These are phyloP conservation scores for Lepraria neglecta DNA, from an alignment of 495 filamentous ascomycete species.

Conservation along the genomic window DNA sequence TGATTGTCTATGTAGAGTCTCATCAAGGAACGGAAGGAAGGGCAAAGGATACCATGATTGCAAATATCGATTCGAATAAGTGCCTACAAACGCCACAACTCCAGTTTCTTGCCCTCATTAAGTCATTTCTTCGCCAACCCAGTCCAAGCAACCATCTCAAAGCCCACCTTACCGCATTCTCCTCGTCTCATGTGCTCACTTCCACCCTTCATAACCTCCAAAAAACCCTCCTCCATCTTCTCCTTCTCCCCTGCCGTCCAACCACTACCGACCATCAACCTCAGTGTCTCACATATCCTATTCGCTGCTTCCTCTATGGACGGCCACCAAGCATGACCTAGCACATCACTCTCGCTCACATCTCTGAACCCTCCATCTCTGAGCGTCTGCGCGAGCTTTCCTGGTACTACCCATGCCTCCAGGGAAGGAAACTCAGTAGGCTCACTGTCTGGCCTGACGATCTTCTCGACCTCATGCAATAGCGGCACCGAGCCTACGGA, in stretches of 20 bases:
- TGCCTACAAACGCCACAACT: too few species aligned
- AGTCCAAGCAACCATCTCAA: slow-evolving; percentile 10
- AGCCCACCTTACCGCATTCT: slow-evolving; percentile 8
- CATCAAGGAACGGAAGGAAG: too few species aligned
- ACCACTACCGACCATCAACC: slow-evolving; percentile 14
- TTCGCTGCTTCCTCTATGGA: slow-evolving; percentile 8
- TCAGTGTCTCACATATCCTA: slow-evolving; percentile 3
- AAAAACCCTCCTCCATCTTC: slow-evolving; percentile 14
- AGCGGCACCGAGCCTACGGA: slow-evolving; percentile 24
- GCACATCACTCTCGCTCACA: slow-evolving; percentile 9
- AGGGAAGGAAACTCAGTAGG: background rate
- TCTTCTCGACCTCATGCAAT: slow-evolving; percentile 11
- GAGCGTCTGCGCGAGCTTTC: slow-evolving; percentile 12
- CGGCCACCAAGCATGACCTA: slow-evolving; percentile 11
- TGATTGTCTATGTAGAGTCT: too few species aligned
- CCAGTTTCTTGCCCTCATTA: too few species aligned
- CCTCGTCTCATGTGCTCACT: background rate
- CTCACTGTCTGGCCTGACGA: background rate
- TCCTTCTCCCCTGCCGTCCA: slow-evolving; percentile 19
- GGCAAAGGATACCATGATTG: too few species aligned
- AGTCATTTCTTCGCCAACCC: slow-evolving; percentile 15
- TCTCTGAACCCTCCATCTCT: slow-evolving; percentile 11
- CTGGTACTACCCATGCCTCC: slow-evolving; percentile 1
- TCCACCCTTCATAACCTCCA: slow-evolving; percentile 1
- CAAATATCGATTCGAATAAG: too few species aligned